phyloP scores from a whole-genome alignment of 1,139 yeast genomes.

The Yamadazyma friedrichii region DNA sequence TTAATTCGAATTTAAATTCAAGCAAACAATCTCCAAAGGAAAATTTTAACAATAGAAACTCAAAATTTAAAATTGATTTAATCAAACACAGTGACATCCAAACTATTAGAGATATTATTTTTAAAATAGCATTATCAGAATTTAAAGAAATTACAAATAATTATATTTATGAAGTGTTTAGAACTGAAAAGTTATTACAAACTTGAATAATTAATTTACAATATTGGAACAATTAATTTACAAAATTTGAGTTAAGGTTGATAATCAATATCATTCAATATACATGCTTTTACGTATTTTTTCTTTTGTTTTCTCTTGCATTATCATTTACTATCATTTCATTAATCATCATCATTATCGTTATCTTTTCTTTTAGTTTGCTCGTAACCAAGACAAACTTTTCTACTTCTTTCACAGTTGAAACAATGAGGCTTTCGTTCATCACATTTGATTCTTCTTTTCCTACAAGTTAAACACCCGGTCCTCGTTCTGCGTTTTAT shows the following conservation, averaged over 20 bases:
- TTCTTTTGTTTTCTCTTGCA: not conserved
- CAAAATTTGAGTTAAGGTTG: not conserved
- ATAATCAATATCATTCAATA: slow-evolving; percentile 2
- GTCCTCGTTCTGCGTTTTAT: slow-evolving; percentile 63
- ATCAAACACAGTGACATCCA: slow-evolving; percentile 61
- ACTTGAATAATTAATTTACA: not conserved
- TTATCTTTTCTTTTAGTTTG: slow-evolving; percentile 21
- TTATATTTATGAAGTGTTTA: slow-evolving; percentile 58
- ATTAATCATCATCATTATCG: slow-evolving; percentile 7
- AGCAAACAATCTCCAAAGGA: not conserved
- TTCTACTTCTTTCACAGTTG: slow-evolving; percentile 70
- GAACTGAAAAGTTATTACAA: slow-evolving; percentile 28
- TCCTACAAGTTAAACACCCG: slow-evolving; percentile 74
- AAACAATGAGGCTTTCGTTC: slow-evolving; percentile 71
- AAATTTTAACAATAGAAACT: not conserved
- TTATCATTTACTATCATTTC: not conserved
- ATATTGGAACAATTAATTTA: too few relatives aligned
- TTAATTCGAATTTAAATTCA: slow-evolving; percentile 14
- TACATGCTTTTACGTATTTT: not conserved
- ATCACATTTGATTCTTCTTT: slow-evolving; percentile 71
- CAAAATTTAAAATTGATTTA: slow-evolving; percentile 23
- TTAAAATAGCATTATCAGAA: slow-evolving; percentile 68
- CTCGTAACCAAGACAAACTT: slow-evolving; percentile 69
- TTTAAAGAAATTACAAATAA: slow-evolving; percentile 64
- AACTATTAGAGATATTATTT: slow-evolving; percentile 53